Conservation (phyloP, 495 filamentous ascomycete genomes). For the Penicillium goetzii region DNA sequence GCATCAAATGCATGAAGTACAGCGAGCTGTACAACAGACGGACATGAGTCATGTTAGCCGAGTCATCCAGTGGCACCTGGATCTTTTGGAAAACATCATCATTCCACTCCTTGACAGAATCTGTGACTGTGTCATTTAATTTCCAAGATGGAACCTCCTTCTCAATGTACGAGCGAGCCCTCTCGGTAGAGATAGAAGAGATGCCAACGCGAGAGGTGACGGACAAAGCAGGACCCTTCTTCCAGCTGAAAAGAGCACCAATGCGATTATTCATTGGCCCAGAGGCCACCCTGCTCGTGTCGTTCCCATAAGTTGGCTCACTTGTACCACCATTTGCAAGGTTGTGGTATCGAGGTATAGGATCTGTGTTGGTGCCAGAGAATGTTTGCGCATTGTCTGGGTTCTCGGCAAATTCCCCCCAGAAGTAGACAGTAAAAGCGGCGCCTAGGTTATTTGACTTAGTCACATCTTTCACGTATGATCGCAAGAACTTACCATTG, state of each 20-base stretch:
- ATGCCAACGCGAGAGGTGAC: slow-evolving; percentile 67
- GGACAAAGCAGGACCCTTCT: slow-evolving; percentile 25
- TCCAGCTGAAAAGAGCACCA: slow-evolving; percentile 42
- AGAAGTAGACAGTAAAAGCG: slow-evolving; percentile 67
- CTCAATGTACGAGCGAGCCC: slow-evolving; percentile 54
- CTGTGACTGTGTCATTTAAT: slow-evolving; percentile 51
- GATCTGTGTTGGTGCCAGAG: slow-evolving; percentile 50
- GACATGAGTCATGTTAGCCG: slow-evolving; percentile 61
- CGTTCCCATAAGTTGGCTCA: slow-evolving; percentile 32
- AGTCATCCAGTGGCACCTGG: slow-evolving; percentile 56
- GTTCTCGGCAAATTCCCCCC: slow-evolving; percentile 59
- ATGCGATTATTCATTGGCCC: slow-evolving; percentile 44
- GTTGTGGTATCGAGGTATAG: slow-evolving; percentile 37
- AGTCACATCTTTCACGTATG: slow-evolving; percentile 4
- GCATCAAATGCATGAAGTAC: slow-evolving; percentile 69
- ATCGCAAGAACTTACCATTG: slow-evolving; percentile 42
- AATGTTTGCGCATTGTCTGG: slow-evolving; percentile 53
- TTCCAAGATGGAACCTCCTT: slow-evolving; percentile 60
- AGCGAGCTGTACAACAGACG: slow-evolving; percentile 70
- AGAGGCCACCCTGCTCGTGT: slow-evolving; percentile 32
- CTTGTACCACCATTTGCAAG: slow-evolving; percentile 34
- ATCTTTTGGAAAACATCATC: slow-evolving; percentile 63
- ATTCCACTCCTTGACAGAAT: slow-evolving; percentile 60
- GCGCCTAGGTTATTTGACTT: slow-evolving; percentile 43
- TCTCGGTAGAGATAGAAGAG: slow-evolving; percentile 45